A percentile compares a stretch with the other conserved stretches of the same genome.
These are phyloP conservation scores for Pseudozyma sp. DNA, from an alignment of 1,284 basidiomycete genomes.

Conservation along the genomic window DNA sequence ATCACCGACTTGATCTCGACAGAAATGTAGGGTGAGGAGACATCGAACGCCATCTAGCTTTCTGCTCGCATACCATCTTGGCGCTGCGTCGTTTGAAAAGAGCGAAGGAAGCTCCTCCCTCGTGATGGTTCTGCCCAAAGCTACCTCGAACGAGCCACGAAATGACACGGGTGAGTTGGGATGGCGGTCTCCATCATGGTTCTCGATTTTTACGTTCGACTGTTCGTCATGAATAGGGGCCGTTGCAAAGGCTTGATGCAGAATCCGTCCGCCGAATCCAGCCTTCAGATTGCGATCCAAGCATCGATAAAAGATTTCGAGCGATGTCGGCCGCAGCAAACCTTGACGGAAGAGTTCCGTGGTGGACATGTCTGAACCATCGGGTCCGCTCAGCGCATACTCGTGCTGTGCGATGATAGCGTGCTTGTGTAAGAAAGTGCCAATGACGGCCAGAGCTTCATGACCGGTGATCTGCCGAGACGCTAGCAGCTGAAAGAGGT, in stretches of 20 bases:
- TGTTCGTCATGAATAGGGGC: not conserved
- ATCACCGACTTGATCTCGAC: not conserved
- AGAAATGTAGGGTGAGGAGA: conserved; percentile 38
- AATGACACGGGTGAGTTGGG: conserved; percentile 1
- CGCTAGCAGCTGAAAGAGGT: conserved; percentile 38
- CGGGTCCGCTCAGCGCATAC: conserved; percentile 21
- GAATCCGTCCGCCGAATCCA: conserved; percentile 43
- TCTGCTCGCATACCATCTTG: conserved; percentile 51
- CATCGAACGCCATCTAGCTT: conserved; percentile 61
- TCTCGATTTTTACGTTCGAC: not conserved
- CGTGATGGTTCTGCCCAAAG: conserved; percentile 41
- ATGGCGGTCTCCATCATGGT: not conserved
- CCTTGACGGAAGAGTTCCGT: conserved; percentile 29
- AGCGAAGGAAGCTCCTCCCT: conserved; percentile 23
- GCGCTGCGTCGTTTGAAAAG: conserved; percentile 11
- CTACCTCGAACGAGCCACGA: conserved; percentile 39
- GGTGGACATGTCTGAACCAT: conserved; percentile 25
- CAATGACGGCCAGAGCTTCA: conserved; percentile 35
- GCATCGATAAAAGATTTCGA: conserved; percentile 55
- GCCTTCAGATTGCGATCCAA: conserved; percentile 57
- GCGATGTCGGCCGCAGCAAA: conserved; percentile 32
- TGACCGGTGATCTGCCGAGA: conserved; percentile 38
- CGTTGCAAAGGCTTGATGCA: conserved; percentile 29
- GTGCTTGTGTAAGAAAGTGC: conserved; percentile 38
- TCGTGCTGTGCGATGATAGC: conserved; percentile 47